Evolutionary conservation across 2,329 filamentous ascomycete genomes (phyloP).

Genomic region (Colletotrichum trifolii): DNA sequence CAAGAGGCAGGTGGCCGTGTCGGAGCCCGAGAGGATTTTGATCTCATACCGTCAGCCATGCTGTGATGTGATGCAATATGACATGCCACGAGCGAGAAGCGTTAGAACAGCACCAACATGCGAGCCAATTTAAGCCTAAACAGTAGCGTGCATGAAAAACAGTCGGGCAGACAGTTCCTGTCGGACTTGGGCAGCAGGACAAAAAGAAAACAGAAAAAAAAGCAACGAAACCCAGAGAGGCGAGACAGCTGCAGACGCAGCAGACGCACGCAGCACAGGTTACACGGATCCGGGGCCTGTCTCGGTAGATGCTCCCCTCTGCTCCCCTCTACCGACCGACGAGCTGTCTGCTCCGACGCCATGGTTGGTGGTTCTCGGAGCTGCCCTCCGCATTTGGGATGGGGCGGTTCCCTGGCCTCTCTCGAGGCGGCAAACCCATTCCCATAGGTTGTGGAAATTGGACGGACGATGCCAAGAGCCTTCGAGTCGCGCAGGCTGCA

Average conservation of each 20-base stretch:
- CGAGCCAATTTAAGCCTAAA: slow-evolving; percentile 7
- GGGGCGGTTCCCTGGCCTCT: background rate
- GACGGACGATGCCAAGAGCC: slow-evolving; percentile 33
- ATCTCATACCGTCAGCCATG: slow-evolving; percentile 9
- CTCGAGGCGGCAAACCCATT: background rate
- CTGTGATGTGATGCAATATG: background rate
- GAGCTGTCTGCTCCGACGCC: slow-evolving; percentile 15
- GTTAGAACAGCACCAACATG: slow-evolving; percentile 6
- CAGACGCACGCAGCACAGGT: background rate
- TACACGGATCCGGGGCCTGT: slow-evolving; percentile 9
- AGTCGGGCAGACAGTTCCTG: background rate
- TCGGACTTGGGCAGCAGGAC: background rate
- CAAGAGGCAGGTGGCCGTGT: slow-evolving; percentile 21
- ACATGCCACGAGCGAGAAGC: background rate
- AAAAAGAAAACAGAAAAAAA: background rate
- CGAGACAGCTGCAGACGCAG: background rate
- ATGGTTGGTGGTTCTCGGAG: slow-evolving; percentile 17
- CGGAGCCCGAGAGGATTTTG: background rate
- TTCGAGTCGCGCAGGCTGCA: slow-evolving; percentile 22
- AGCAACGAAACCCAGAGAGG: background rate
- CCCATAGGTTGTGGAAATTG: slow-evolving; percentile 17
- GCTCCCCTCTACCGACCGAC: slow-evolving; percentile 16
- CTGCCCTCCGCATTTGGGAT: slow-evolving; percentile 21
- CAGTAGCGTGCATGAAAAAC: background rate
- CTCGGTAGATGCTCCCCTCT: slow-evolving; percentile 31